Evolutionary conservation across 441 rosid genomes (phyloP), one percentile per base, ranked within the genome.

Genomic region (Populus trichocarpa): DNA sequence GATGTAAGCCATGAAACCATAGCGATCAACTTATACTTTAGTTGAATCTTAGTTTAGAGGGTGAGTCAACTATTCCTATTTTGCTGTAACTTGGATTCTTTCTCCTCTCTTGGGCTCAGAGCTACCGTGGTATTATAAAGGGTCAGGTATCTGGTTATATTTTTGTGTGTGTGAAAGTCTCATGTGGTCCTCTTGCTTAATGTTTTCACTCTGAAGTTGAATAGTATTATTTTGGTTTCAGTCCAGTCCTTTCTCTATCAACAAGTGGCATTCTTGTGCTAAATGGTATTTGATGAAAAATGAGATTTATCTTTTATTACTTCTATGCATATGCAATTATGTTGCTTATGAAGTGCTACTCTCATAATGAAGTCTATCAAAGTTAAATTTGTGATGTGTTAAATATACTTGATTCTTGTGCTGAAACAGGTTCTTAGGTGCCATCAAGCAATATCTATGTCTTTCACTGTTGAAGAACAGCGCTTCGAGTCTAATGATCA

Each of bases 361-460:
- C 53, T 32, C 28, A 23, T 80, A 8, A 38, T 18, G 33, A 12
- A 36, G 18, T 67, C 36, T 11, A 69, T 74, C 65, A 26, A n/a
- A 61, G 42, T 59, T 42, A 26, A 71, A 28, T 66, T 67, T 35
- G 73, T 77, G 66, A 76, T 77, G 8, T 78, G 28, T 70, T 78
- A 77, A 70, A 69, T 74, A 68, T 83, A 22, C 50, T 63, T 67
- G 11, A 10, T 74, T 73, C 75, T 85, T 85, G 74, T 78, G 73
- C 69, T 87, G 84, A 69, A 82, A 88, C 99, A 97, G 99, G 92
- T 95, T 95, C 74, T 81, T 95, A 78, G 96, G 96, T 81, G 99
- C 98, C 80, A 97, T 97, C 82, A 95, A 95, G 88, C 99, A 92
- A 79, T 95, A 93, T 84, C 80, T 97, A 81, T 95, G 99, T 83